Evolutionary conservation across 2,329 filamentous ascomycete genomes (phyloP).

Genomic region (Ascochyta lentis): DNA sequence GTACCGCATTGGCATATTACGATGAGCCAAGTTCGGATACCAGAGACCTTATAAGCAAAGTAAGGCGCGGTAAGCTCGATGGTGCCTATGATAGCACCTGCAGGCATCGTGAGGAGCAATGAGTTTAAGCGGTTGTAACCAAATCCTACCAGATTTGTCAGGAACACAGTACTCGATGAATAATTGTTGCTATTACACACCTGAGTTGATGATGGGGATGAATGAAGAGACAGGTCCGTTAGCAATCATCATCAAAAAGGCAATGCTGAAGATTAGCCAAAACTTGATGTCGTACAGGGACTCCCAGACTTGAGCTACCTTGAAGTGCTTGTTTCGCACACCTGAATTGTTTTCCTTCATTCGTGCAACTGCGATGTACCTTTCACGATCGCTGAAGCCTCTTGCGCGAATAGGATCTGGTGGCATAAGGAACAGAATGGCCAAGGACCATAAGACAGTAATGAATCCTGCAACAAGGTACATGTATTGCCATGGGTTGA

Average conservation of each 20-base stretch:
- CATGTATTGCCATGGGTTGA: conserved; percentile 42
- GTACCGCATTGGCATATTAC: conserved; percentile 46
- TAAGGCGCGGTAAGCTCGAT: conserved; percentile 34
- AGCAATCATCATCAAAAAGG: conserved; percentile 41
- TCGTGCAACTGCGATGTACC: conserved; percentile 66
- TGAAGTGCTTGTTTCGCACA: conserved; percentile 72
- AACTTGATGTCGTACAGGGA: conserved; percentile 63
- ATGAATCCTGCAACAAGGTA: conserved; percentile 40
- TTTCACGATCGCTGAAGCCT: conserved; percentile 47
- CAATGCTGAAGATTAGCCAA: conserved; percentile 51
- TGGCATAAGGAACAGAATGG: conserved; percentile 50
- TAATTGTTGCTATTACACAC: not conserved
- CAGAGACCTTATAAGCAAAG: conserved; percentile 30
- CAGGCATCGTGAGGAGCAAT: conserved; percentile 34
- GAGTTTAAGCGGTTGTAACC: conserved; percentile 38
- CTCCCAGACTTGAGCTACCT: conserved; percentile 67
- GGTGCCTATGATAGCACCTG: conserved; percentile 33
- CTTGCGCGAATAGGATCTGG: conserved; percentile 51
- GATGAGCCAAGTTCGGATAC: conserved; percentile 41
- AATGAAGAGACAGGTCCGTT: conserved; percentile 40
- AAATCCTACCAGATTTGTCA: conserved; percentile 20
- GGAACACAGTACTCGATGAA: not conserved
- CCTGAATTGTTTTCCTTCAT: conserved; percentile 78
- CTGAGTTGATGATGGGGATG: conserved; percentile 40
- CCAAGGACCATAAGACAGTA: conserved; percentile 34